A percentile compares a stretch with the other conserved stretches of the same genome.
These are phyloP conservation scores for Ophiosphaerella narmari DNA, from an alignment of 2,329 filamentous ascomycete species.

Conservation along the genomic window DNA sequence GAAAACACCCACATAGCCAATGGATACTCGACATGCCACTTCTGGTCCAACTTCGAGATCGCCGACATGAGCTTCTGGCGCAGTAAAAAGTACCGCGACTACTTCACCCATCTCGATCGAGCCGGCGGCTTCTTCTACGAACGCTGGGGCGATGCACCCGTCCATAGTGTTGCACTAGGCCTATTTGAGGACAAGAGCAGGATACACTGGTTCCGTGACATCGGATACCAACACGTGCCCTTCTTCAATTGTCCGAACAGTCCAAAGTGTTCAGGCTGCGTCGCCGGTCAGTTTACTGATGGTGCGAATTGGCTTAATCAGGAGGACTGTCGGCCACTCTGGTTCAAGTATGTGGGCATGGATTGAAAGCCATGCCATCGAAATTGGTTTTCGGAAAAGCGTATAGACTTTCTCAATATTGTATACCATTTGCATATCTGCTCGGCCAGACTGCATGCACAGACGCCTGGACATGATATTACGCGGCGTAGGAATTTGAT, in stretches of 20 bases:
- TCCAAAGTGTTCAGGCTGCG: slow-evolving; percentile 87
- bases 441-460: no score
- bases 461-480: no score
- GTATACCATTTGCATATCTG: no score
- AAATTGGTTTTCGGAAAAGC: not conserved
- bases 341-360: slow-evolving; percentile 94
- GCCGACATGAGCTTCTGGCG: slow-evolving; percentile 92
- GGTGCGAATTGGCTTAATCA: slow-evolving; percentile 82
- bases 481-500: no score
- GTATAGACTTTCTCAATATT: not conserved
- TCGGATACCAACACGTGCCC: slow-evolving; percentile 96
- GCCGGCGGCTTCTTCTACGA: slow-evolving; percentile 99
- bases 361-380: slow-evolving; percentile 52
- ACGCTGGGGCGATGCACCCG: slow-evolving; percentile 95
- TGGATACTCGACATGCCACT: slow-evolving; percentile 97
- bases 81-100: slow-evolving; percentile 87
- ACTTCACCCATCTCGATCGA: slow-evolving; percentile 92
- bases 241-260: slow-evolving; percentile 99
- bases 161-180: slow-evolving; percentile 91
- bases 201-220: slow-evolving; percentile 99
- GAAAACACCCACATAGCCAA: slow-evolving; percentile 80
- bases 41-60: slow-evolving; percentile 99
- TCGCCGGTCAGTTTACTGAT: slow-evolving; percentile 85
- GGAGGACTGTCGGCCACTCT: slow-evolving; percentile 93
- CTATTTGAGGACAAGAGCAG: slow-evolving; percentile 89